Evolutionary conservation across 257 asterid species (phyloP).

Genomic region (Solanum raphanifolium): DNA sequence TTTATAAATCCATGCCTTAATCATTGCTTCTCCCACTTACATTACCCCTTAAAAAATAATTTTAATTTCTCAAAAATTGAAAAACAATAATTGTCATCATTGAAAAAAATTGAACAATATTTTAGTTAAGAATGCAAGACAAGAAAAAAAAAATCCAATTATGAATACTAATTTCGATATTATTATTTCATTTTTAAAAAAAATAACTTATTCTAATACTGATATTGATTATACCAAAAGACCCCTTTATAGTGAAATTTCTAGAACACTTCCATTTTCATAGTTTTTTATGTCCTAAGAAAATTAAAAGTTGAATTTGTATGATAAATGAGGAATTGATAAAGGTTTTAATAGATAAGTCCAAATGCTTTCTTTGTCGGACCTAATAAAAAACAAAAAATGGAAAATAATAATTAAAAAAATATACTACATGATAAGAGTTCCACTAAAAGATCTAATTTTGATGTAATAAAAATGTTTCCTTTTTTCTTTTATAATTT

Average conservation of each 20-base stretch:
- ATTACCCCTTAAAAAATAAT: background rate
- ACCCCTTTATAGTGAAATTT: background rate
- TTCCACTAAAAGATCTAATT: background rate
- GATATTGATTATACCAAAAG: background rate
- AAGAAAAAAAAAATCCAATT: background rate
- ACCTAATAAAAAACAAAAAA: background rate
- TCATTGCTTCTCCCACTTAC: conserved; percentile 9
- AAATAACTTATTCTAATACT: background rate
- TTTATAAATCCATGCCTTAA: background rate
- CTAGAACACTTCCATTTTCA: background rate
- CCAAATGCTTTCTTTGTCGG: background rate
- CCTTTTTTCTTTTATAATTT: background rate
- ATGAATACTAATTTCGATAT: background rate
- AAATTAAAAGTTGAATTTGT: background rate
- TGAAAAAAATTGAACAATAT: background rate
- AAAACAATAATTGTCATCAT: background rate
- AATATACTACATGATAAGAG: background rate
- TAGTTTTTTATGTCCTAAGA: background rate
- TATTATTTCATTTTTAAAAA: background rate
- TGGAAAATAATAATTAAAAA: background rate
- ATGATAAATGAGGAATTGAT: background rate
- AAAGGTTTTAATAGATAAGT: background rate
- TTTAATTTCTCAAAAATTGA: background rate
- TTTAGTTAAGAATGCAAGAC: background rate
- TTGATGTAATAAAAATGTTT: background rate